These are phyloP conservation scores for Fusarium veterinarium DNA, from an alignment of 2,329 filamentous ascomycete species.

Conservation along the genomic window DNA sequence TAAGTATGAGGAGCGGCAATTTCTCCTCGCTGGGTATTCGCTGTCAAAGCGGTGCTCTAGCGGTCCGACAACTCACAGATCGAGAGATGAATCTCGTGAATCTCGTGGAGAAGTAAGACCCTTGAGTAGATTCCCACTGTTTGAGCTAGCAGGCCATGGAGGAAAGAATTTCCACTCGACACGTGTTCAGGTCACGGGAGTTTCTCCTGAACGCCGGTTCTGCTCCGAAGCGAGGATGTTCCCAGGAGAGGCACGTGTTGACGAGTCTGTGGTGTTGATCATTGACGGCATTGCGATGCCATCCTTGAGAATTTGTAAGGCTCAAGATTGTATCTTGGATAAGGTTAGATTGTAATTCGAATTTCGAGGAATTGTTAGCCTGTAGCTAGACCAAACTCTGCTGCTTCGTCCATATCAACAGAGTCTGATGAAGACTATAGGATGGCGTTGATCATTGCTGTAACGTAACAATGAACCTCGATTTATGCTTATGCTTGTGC, in stretches of 20 bases:
- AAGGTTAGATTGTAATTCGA: neutral
- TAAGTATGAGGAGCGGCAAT: conserved; percentile 20
- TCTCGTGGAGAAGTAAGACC: conserved; percentile 29
- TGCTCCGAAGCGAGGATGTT: conserved; percentile 31
- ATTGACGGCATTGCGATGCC: neutral
- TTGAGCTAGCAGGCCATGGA: conserved; percentile 3
- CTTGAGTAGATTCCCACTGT: neutral
- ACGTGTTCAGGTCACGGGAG: conserved; percentile 35
- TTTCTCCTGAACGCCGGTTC: conserved; percentile 20
- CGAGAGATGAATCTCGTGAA: conserved; percentile 35
- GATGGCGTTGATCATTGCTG: neutral
- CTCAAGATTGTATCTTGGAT: neutral
- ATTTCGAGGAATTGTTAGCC: neutral
- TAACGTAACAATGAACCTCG: conserved; percentile 1
- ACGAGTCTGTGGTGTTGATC: conserved; percentile 14
- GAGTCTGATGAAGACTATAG: neutral
- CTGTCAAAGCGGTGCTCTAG: conserved; percentile 27
- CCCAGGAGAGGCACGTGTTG: conserved; percentile 23
- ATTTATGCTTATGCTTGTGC: neutral
- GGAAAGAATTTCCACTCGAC: conserved; percentile 23
- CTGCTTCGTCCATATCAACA: neutral
- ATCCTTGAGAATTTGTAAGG: neutral
- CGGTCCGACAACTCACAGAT: conserved; percentile 36
- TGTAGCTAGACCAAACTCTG: neutral
- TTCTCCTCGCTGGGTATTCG: conserved; percentile 24